Evolutionary conservation across 106 monocot genomes (phyloP).

Genomic region (Alisma plantagoaquatica): DNA sequence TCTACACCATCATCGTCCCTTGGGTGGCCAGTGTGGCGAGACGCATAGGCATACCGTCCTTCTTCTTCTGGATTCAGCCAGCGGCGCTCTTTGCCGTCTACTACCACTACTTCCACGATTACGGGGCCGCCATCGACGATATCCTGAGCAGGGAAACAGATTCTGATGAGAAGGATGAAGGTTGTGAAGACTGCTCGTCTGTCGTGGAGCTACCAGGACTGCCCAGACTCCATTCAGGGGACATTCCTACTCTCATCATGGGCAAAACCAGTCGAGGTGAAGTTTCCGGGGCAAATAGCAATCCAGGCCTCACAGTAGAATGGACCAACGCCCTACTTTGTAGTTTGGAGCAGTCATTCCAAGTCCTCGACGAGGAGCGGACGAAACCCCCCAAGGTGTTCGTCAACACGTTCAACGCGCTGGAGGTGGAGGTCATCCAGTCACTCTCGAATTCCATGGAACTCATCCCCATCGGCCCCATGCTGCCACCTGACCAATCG

Average conservation of each 20-base stretch:
- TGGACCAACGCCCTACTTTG: background rate
- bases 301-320: no score
- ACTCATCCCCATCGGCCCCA: conserved; percentile 31
- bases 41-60: conserved; percentile 5
- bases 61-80: conserved; percentile 16
- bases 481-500: conserved; percentile 15
- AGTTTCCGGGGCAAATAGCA: no score
- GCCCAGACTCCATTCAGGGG: conserved; percentile 19
- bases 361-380: background rate
- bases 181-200: conserved; percentile 4
- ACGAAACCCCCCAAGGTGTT: conserved; percentile 19
- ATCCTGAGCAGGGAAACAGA: no score
- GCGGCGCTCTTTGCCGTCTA: conserved; percentile 14
- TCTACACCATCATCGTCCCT: conserved; percentile 14
- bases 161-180: no score
- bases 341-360: background rate
- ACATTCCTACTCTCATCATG: conserved; percentile 33
- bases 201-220: conserved; percentile 20
- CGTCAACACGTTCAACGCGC: conserved; percentile 38
- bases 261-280: background rate
- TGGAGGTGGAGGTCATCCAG: conserved; percentile 26
- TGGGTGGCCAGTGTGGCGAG: conserved; percentile 11
- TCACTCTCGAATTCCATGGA: background rate
- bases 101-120: conserved; percentile 18
- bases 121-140: conserved; percentile 7